phyloP scores from a whole-genome alignment of 257 asterid genomes.

The Osmanthus fragrans region DNA sequence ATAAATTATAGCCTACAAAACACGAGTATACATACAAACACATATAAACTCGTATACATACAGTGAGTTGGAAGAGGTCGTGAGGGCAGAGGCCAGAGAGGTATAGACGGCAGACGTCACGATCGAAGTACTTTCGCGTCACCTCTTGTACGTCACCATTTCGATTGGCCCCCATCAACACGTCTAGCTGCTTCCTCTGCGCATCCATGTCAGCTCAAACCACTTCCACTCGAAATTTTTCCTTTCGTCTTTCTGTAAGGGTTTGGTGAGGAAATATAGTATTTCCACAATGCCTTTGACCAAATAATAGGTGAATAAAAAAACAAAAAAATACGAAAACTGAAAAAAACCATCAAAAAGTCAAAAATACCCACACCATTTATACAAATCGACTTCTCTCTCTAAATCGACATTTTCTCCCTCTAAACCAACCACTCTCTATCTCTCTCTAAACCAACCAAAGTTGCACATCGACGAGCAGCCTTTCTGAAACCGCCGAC shows the following conservation, averaged over 20 bases:
- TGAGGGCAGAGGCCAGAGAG: conserved; percentile 94
- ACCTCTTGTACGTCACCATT: conserved; percentile 84
- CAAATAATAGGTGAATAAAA: too few relatives aligned
- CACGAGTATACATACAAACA: background rate
- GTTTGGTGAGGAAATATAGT: too few relatives aligned
- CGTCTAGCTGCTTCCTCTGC: conserved; percentile 87
- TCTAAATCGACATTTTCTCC: too few relatives aligned
- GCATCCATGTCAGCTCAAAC: conserved; percentile 60
- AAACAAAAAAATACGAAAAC: too few relatives aligned
- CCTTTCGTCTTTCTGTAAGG: conserved; percentile 13
- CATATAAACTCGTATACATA: conserved; percentile 25
- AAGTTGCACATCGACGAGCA: too few relatives aligned
- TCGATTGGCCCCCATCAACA: conserved; percentile 88
- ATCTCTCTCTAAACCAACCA: too few relatives aligned
- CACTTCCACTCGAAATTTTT: background rate
- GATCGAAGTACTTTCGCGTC: conserved; percentile 83
- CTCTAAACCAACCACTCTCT: too few relatives aligned
- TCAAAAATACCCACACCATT: too few relatives aligned
- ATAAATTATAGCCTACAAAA: background rate
- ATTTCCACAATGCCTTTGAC: too few relatives aligned
- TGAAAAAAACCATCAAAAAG: too few relatives aligned
- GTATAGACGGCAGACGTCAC: conserved; percentile 91
- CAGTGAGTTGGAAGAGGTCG: conserved; percentile 92
- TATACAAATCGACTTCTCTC: too few relatives aligned
- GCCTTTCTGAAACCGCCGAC: too few relatives aligned